Conservation (phyloP, 2,329 filamentous ascomycete genomes). For the Cladosporium colombiae region DNA sequence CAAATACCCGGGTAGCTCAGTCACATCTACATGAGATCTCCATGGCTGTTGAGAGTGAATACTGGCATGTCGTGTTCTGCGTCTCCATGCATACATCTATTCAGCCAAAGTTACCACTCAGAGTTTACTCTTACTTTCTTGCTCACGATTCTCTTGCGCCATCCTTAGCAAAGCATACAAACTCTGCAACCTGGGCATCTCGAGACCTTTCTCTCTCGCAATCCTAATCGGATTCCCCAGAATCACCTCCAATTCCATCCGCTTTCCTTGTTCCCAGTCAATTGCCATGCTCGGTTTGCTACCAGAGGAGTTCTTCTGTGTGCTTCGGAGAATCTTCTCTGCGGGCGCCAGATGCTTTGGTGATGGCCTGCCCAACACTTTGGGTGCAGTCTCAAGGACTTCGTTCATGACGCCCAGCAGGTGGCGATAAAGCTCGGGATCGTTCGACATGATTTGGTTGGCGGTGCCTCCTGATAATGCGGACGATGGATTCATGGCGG, state of each 20-base stretch:
- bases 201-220: slow-evolving; percentile 61
- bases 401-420: slow-evolving; percentile 69
- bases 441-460: slow-evolving; percentile 66
- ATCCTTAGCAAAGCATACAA: slow-evolving; percentile 67
- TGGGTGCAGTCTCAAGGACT: slow-evolving; percentile 64
- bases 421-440: slow-evolving; percentile 63
- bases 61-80: neutral
- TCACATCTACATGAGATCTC: neutral
- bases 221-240: slow-evolving; percentile 69
- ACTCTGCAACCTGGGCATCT: slow-evolving; percentile 67
- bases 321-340: slow-evolving; percentile 64
- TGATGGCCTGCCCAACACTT: slow-evolving; percentile 62
- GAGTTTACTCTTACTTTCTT: slow-evolving; percentile 32
- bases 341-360: slow-evolving; percentile 62
- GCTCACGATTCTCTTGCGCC: slow-evolving; percentile 58
- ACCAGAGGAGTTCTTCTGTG: slow-evolving; percentile 61
- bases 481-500: slow-evolving; percentile 71
- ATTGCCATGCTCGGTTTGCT: slow-evolving; percentile 66
- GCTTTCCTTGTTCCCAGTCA: slow-evolving; percentile 67
- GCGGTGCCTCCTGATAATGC: slow-evolving; percentile 65
- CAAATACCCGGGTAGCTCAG: neutral
- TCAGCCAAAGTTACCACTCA: slow-evolving; percentile 8
- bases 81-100: neutral
- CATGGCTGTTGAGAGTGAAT: neutral
- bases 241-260: slow-evolving; percentile 72